Evolutionary conservation across 2,329 filamentous ascomycete species (phyloP).

Genomic region (Alternaria atra): DNA sequence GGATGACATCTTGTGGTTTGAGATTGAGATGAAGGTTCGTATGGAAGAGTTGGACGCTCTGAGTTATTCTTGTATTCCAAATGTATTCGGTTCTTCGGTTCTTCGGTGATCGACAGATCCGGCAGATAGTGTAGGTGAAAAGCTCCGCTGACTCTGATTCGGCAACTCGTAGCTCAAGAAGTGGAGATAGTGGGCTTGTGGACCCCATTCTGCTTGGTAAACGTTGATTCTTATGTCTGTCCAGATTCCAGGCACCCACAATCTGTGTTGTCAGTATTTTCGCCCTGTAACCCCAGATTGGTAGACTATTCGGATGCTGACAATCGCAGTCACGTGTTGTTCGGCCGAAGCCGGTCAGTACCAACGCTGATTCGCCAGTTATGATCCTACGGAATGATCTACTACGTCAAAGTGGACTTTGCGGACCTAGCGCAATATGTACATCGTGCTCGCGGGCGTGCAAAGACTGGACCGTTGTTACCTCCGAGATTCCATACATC

Average conservation of each 20-base stretch:
- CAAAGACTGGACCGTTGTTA: not conserved
- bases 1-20: slow-evolving; percentile 23
- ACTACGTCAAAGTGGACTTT: not conserved
- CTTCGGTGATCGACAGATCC: slow-evolving; percentile 19
- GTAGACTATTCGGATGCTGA: slow-evolving; percentile 4
- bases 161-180: not conserved
- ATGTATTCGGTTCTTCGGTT: slow-evolving; percentile 10
- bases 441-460: not conserved
- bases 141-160: slow-evolving; percentile 16
- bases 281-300: not conserved
- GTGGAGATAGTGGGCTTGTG: not conserved
- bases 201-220: not conserved
- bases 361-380: slow-evolving; percentile 1
- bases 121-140: slow-evolving; percentile 1
- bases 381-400: not conserved
- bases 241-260: not conserved
- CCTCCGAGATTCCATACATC: not conserved
- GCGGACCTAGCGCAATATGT: not conserved
- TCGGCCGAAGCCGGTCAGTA: slow-evolving; percentile 6
- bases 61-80: slow-evolving; percentile 2
- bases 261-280: not conserved
- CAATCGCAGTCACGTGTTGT: not conserved
- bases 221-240: not conserved
- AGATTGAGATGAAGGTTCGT: not conserved
- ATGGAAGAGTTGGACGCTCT: not conserved